Evolutionary conservation across 2,329 filamentous ascomycete genomes (phyloP).

Genomic region (Colletotrichum lentis): DNA sequence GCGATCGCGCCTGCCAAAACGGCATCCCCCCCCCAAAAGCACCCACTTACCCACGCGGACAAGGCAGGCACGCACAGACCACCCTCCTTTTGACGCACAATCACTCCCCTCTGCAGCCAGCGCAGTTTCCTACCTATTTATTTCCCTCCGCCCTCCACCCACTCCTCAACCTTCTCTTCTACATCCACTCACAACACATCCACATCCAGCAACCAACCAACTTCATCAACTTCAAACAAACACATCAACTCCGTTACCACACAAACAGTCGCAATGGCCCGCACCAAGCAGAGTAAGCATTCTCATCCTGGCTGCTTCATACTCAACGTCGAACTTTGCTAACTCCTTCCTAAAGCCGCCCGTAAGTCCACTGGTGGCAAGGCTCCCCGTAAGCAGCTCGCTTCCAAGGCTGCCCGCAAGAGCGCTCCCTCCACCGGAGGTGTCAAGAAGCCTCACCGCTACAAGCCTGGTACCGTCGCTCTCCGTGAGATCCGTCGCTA

Average conservation of each 20-base stretch:
- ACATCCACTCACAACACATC: conserved; percentile 52
- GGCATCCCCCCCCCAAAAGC: conserved; percentile 22
- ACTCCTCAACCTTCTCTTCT: conserved; percentile 44
- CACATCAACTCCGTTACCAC: conserved; percentile 45
- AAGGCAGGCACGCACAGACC: conserved; percentile 32
- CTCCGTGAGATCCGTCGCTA: conserved; percentile 93
- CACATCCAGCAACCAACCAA: conserved; percentile 44
- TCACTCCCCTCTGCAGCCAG: conserved; percentile 43
- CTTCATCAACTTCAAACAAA: conserved; percentile 44
- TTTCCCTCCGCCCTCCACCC: conserved; percentile 44
- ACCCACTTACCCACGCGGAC: conserved; percentile 4
- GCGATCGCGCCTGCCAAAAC: conserved; percentile 32
- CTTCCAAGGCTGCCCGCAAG: conserved; percentile 99
- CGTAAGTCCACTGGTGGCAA: conserved; percentile 83
- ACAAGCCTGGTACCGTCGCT: conserved; percentile 86
- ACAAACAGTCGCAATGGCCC: conserved; percentile 62
- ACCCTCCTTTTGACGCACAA: conserved; percentile 38
- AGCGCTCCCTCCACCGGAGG: conserved; percentile 94
- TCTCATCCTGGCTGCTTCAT: too few relatives aligned
- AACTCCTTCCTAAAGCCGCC: conserved; percentile 47
- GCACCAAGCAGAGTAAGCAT: conserved; percentile 66
- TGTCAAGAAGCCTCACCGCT: conserved; percentile 94
- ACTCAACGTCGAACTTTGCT: neutral
- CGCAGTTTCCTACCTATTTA: conserved; percentile 44
- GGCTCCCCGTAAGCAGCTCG: conserved; percentile 92